Base-by-base conservation (phyloP, 176 grass and related monocot species). In the Puccinellia tenuiflora region DNA sequence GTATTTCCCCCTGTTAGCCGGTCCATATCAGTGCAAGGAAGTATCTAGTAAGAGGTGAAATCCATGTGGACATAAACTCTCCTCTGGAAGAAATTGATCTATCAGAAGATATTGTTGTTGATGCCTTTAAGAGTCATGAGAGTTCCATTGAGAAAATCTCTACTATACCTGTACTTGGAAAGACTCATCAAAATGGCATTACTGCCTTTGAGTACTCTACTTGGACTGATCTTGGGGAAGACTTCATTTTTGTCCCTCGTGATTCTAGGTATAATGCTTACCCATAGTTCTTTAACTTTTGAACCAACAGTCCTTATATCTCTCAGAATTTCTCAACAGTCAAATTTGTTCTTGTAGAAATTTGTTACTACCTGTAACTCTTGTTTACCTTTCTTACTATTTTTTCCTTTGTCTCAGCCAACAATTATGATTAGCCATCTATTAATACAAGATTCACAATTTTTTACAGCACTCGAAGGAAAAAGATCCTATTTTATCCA, bases 401-500 rank as follows among this genome's bases (percentile, higher is more conserved):
- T 28, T 15, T 28, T 37, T 85, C 71, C 71, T 65, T 74, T 76
- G 46, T 42, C 50, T 57, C 22, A 11, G n/a, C 61, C 26, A 70
- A 81, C 53, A 81, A 8, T 85, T 30, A 40, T 81, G 55, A 76
- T 9, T 52, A 68, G 70, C 61, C 12, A 66, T 83, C 88, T 78
- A 86, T 31, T 83, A 14, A 66, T 69, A 77, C 21, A 52, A 46
- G 29, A 43, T 78, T 85, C 59, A 20, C 35, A 15, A 42, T 86
- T 20, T 82, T 88, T 46, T 81, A 33, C 92, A 98, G 96, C 79
- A 60, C 77, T 83, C 61, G 82, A 73, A 85, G 68, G 78, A 86
- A 87, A 74, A 96, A 92, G 50, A 87, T 96, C 30, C 91, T 99
- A n/a, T 99, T 99, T 85, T 99, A 99, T 91, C 96, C 96, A 80